phyloP scores from a whole-genome alignment of 345 rosid species.

The Brassica carinata region DNA sequence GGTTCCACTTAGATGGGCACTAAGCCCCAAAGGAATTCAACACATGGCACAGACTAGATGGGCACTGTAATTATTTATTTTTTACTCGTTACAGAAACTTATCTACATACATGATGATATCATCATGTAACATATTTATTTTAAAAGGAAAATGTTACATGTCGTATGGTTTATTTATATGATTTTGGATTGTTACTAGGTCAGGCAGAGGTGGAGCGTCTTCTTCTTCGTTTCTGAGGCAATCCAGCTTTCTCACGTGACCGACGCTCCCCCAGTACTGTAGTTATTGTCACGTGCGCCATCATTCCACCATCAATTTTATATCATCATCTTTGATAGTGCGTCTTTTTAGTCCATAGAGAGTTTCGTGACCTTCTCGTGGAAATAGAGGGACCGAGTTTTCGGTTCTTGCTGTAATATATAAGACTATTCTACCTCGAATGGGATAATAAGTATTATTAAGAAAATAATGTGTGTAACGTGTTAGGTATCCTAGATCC shows the following conservation, averaged over 20 bases:
- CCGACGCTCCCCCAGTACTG: slow-evolving; percentile 68
- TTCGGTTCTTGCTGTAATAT: slow-evolving; percentile 21
- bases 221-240: slow-evolving; percentile 38
- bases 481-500: slow-evolving; percentile 39
- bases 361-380: slow-evolving; percentile 29
- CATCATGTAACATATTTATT: neutral
- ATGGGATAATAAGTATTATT: slow-evolving; percentile 26
- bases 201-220: slow-evolving; percentile 49
- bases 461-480: slow-evolving; percentile 22
- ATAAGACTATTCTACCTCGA: slow-evolving; percentile 33
- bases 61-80: slow-evolving; percentile 26
- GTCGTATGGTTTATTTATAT: slow-evolving; percentile 10
- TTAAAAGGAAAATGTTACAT: neutral
- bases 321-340: slow-evolving; percentile 9
- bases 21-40: slow-evolving; percentile 28
- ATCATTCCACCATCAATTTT: slow-evolving; percentile 52
- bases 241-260: slow-evolving; percentile 72
- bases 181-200: slow-evolving; percentile 27
- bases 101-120: slow-evolving; percentile 6
- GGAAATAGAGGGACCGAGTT: slow-evolving; percentile 34
- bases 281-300: slow-evolving; percentile 60
- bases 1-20: slow-evolving; percentile 46
- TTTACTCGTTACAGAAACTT: slow-evolving; percentile 22
- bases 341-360: slow-evolving; percentile 12
- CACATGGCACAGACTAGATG: slow-evolving; percentile 30